Evolutionary conservation across 1,284 basidiomycete species (phyloP), one percentile per base, ranked within the genome.

Genomic region (Pterulicium gracile): DNA sequence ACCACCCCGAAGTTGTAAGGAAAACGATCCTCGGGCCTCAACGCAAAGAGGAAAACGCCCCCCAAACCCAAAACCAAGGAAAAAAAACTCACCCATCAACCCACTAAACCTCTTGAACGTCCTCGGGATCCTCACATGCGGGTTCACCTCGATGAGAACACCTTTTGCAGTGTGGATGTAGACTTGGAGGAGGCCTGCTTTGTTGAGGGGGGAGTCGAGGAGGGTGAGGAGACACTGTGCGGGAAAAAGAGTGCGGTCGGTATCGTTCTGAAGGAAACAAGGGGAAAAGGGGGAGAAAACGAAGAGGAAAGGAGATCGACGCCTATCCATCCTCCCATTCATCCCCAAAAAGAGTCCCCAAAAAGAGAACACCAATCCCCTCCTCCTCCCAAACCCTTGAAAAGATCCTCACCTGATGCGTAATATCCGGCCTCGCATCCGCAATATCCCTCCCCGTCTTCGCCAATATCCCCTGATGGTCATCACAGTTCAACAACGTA

Each of bases 91-190:
- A 93, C 92, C 91, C 96, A 99, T 99, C 50, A 99, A 70, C 32
- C 95, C 95, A 49, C 89, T 92, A 68, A 99, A 99, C 4, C 95
- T 82, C 70, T 99, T 99, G 68, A 99, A 98, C 4, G 95, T 99
- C 52, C 95, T 75, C 7, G 95, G 95, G 58, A 99, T 99, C 51
- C 95, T 79, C 21, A 99, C 93, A 64, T 90, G 88, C 3, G 95
- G 95, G 64, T 99, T 98, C 54, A 99, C 92, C 67, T 99, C 96
- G 63, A 99, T 98, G 43, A 99, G 77, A 15, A 96, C 91, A 42
- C 94, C 94, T 58, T 88, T 90, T 20, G 92, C 88, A 4, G 95
- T 99, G 69, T 98, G 95, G 52, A 99, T 97, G 69, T 96, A 99
- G 22, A 99, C 94, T 65, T 98, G 95, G 4, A 98, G 77, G 24